phyloP scores from a whole-genome alignment of 257 asterid genomes.

The Solanum boliviense region DNA sequence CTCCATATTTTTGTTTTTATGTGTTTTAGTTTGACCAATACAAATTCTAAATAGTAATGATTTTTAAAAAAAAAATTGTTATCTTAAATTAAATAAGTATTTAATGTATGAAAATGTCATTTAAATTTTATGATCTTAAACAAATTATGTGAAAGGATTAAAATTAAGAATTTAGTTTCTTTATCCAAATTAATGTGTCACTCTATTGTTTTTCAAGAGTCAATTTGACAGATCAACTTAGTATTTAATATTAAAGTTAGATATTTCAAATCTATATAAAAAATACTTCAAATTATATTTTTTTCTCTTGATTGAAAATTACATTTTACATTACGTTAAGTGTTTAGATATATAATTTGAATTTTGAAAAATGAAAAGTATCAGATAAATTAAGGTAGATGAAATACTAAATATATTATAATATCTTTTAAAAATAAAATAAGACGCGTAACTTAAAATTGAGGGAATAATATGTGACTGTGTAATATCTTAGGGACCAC shows the following conservation, averaged over 20 bases:
- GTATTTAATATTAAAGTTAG: not conserved
- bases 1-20: not conserved
- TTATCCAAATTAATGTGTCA: not conserved
- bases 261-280: too few relatives aligned
- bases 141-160: not conserved
- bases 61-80: not conserved
- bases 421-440: not conserved
- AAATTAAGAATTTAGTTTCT: not conserved
- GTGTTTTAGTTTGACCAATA: not conserved
- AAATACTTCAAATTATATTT: accelerated
- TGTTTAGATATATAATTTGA: too few relatives aligned
- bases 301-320: not conserved
- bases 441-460: not conserved
- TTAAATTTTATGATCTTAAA: not conserved
- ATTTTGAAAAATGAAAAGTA: too few relatives aligned
- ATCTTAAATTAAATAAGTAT: not conserved
- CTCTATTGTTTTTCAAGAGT: not conserved
- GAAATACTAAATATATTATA: not conserved
- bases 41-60: not conserved
- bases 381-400: too few relatives aligned
- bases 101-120: not conserved
- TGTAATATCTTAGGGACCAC: not conserved
- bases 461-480: not conserved
- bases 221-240: not conserved
- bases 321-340: too few relatives aligned